Evolutionary conservation across 352 stramenopile genomes (phyloP), one percentile per base, ranked within the genome.

Genomic region (Phytophthora litchii): DNA sequence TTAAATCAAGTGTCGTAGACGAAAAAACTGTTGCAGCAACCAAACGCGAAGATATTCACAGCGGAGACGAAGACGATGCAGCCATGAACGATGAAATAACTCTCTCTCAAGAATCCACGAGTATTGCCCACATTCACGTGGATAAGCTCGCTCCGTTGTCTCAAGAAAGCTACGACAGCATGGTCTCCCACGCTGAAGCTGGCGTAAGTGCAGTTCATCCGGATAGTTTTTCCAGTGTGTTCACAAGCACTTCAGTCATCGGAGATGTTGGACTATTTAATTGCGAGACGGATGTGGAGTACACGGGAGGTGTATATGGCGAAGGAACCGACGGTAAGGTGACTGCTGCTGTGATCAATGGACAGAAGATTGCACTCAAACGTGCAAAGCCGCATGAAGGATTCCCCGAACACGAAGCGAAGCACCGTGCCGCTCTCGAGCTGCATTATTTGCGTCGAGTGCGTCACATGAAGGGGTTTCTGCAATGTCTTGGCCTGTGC

Each of bases 271-370:
- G 85, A 0, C 46, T 94, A 25, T 94, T 94, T 64, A 94, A 94
- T 53, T 94, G 85, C 41, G 80, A 91, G 42, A 56, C 56, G 6
- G 85, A 94, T 34, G 85, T 90, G 17, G 83, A 94, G 60, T 94
- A 88, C 52, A 89, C 85, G 10, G 85, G 85, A 40, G 83, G 85
- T 12, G 70, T 92, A 21, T 94, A 94, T 47, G 85, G 85, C 29
- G 85, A 94, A 88, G 85, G 85, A 17, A 94, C 85, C 0, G 85
- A 94, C 43, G 85, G 85, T 25, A 91, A 91, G 46, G 85, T 94
- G 29, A 78, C 72, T 7, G 85, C 85, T 14, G 83, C 81, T 13
- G 83, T 89, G 49, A 87, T 94, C 27, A 71, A 80, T 14, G 85
- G 83, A 0, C 85, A 92, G 17, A 94, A 94, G 52, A 69, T 94